phyloP scores from a whole-genome alignment of 345 rosid species.

The Sisymbrium altissimum region DNA sequence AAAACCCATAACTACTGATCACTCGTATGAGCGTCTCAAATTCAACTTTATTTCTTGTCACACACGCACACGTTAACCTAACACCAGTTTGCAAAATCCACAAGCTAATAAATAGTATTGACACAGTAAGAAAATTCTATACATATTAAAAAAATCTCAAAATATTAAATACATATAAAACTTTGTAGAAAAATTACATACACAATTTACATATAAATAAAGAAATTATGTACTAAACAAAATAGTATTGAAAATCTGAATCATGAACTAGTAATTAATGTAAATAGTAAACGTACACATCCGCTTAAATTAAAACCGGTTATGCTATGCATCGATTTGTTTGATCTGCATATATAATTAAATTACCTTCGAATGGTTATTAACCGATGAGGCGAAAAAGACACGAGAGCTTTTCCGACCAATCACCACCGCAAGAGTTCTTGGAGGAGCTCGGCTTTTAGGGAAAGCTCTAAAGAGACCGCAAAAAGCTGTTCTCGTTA shows the following conservation, averaged over 20 bases:
- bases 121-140: too few relatives aligned
- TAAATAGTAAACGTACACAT: too few relatives aligned
- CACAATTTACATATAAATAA: neutral
- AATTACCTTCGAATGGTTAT: conserved; percentile 28
- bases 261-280: neutral
- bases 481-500: conserved; percentile 17
- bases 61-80: neutral
- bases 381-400: conserved; percentile 26
- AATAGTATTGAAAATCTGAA: neutral
- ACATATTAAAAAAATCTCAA: neutral
- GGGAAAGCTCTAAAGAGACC: conserved; percentile 18
- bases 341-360: neutral
- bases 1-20: neutral
- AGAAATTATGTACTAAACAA: neutral
- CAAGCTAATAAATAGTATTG: neutral
- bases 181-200: neutral
- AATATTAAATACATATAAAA: neutral
- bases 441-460: conserved; percentile 27
- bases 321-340: neutral
- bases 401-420: conserved; percentile 28
- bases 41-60: neutral
- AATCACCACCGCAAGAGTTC: conserved; percentile 22
- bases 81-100: neutral
- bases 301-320: neutral
- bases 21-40: neutral